A percentile compares a stretch with the other conserved stretches of the same genome.
Conservation (phyloP, 805 yeast species). For the Metschnikowia lachancei region DNA sequence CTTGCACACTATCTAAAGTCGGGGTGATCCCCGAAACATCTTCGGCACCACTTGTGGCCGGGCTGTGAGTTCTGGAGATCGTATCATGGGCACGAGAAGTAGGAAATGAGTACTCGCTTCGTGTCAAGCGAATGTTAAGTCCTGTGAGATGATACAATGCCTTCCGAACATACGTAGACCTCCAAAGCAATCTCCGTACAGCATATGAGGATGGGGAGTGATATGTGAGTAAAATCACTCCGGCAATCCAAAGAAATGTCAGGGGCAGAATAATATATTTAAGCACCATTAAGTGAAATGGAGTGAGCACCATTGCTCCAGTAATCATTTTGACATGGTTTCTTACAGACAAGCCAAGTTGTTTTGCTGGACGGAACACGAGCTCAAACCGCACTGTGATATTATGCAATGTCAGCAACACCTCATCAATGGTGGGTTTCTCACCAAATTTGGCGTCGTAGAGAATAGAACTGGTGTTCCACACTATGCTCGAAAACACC, state of each 20-base stretch:
- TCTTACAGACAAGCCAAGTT: slow-evolving; percentile 23
- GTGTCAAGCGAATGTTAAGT: slow-evolving; percentile 23
- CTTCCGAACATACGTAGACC: slow-evolving; percentile 44
- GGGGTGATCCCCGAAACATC: slow-evolving; percentile 1
- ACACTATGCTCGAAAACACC: slow-evolving; percentile 40
- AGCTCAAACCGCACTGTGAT: slow-evolving; percentile 43
- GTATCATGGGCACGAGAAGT: slow-evolving; percentile 14
- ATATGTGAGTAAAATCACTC: slow-evolving; percentile 40
- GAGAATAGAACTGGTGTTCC: slow-evolving; percentile 44
- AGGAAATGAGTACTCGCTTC: slow-evolving; percentile 9
- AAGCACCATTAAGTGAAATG: slow-evolving; percentile 41
- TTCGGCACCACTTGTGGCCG: slow-evolving; percentile 9
- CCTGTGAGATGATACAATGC: slow-evolving; percentile 43
- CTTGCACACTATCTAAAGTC: slow-evolving; percentile 18
- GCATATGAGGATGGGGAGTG: slow-evolving; percentile 50
- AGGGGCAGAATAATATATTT: slow-evolving; percentile 32
- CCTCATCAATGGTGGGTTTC: slow-evolving; percentile 53
- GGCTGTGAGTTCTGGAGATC: slow-evolving; percentile 16
- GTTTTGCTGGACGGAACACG: slow-evolving; percentile 39
- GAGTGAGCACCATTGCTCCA: slow-evolving; percentile 39
- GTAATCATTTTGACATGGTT: slow-evolving; percentile 32
- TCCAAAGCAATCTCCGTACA: slow-evolving; percentile 47
- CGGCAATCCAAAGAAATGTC: slow-evolving; percentile 35
- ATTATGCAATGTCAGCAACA: slow-evolving; percentile 46
- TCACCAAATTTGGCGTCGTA: slow-evolving; percentile 44